Base-by-base conservation (phyloP, 805 yeast species). In the Ogataea kodamae region DNA sequence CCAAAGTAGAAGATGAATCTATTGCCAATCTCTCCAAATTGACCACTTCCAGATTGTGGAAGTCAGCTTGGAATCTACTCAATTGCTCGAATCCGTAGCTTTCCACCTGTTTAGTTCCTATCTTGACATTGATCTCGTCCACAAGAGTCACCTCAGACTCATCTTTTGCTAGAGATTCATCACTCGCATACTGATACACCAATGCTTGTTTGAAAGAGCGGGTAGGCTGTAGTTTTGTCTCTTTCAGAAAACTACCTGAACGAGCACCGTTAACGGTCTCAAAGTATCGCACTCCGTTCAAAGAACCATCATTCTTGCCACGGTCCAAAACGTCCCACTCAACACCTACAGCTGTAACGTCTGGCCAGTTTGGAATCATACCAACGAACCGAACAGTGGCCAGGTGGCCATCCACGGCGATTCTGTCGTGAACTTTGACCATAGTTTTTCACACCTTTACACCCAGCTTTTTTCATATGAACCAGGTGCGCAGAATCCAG, bases 321-420 rank as follows among this genome's bases (percentile, higher is more conserved):
- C 87, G 64, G 0, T 40, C 35, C 0, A 68, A 58, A 27, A 76
- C 64, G 53, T 89, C 97, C 96, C 96, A 89, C 55, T 89, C 96
- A 3, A 89, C 68, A 1, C 97, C 97, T 9, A 74, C 55, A 0
- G 90, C 87, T 1, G 44, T 24, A 0, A 55, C 62, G 7, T 55
- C 52, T 0, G 73, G 70, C 96, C 96, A 87, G 9, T 61, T 65
- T 0, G 78, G 76, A 0, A 87, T 57, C 3, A 31, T 26, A 0
- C 96, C 96, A 2, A 70, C 50, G 48, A 53, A 88, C 31, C 68
- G 60, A 3, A 88, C 67, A 0, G 95, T 83, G 25, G 86, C 82
- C 2, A 72, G 42, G 5, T 74, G 65, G 0, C 70, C 71, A n/a
- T 57, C 57, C 14, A 58, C 54, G 2, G 68, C 49, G 5, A 61